Base-by-base conservation (phyloP, 163 green algal species). In the Trebouxiophyceae sp. region DNA sequence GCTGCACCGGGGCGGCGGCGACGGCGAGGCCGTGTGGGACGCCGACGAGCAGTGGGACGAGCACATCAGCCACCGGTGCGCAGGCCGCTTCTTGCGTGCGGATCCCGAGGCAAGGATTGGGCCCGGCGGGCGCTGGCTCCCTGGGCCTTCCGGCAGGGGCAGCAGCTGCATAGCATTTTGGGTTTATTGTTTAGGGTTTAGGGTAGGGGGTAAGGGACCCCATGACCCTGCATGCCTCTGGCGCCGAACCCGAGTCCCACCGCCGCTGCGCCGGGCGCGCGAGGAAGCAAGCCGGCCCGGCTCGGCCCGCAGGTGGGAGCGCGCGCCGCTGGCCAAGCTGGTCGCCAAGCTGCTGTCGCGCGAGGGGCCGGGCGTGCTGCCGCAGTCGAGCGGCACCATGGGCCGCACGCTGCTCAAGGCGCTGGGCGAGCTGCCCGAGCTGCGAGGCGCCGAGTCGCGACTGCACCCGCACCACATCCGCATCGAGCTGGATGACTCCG, bases 41-140 rank as follows among this genome's bases (percentile, higher is more conserved):
- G 62, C 77, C 1, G 74, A 86, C n/a, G 79, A 86, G 32, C 55
- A 39, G 5, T 88, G 82, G 70, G 79, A 86, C 47, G 29, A 74
- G 7, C 77, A 74, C 65, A 80, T 80, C 60, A 33, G 66, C 30
- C 72, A 66, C 60, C 65, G 73, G 68, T 71, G 45, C 0, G 50
- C n/a, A n/a, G n/a, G n/a, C n/a, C n/a, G n/a, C n/a, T n/a, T n/a
- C n/a, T n/a, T n/a, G n/a, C n/a, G n/a, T n/a, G n/a, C n/a, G n/a
- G n/a, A n/a, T n/a, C n/a, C n/a, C n/a, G n/a, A n/a, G n/a, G n/a
- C n/a, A n/a, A n/a, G n/a, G n/a, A n/a, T n/a, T n/a, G n/a, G n/a
- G n/a, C n/a, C n/a, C n/a, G n/a, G n/a, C n/a, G n/a, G n/a, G n/a
- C n/a, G n/a, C n/a, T n/a, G n/a, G n/a, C n/a, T n/a, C n/a, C n/a